These are phyloP conservation scores for Botrytis squamosa DNA, from an alignment of 2,329 filamentous ascomycete genomes.

Conservation along the genomic window DNA sequence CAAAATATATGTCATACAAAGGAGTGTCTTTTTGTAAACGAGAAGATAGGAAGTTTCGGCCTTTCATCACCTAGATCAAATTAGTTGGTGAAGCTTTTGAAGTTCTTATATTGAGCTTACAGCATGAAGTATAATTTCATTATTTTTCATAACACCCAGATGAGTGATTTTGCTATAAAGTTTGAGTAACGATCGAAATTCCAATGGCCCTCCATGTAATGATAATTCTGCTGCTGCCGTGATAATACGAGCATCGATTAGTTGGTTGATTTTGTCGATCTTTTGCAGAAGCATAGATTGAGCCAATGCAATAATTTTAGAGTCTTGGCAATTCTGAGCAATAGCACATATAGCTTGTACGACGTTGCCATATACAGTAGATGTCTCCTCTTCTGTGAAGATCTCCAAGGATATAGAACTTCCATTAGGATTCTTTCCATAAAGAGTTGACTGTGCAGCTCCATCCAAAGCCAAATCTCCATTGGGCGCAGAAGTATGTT, in stretches of 20 bases:
- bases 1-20: constrained; percentile 79
- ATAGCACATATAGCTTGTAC: constrained; percentile 94
- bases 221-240: constrained; percentile 77
- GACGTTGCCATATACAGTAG: constrained; percentile 78
- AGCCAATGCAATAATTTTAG: constrained; percentile 89
- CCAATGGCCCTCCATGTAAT: constrained; percentile 71
- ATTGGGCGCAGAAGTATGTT: constrained; percentile 44
- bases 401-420: constrained; percentile 78
- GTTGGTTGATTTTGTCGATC: constrained; percentile 75
- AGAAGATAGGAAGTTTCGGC: constrained; percentile 74
- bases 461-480: constrained; percentile 54
- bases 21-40: constrained; percentile 67
- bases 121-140: constrained; percentile 66
- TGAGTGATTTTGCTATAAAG: constrained; percentile 75
- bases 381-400: constrained; percentile 74
- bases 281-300: constrained; percentile 98
- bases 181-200: constrained; percentile 84
- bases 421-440: constrained; percentile 61
- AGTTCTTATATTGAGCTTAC: constrained; percentile 48
- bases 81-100: constrained; percentile 16
- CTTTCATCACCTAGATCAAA: constrained; percentile 62
- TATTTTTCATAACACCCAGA: constrained; percentile 68
- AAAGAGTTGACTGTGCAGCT: constrained; percentile 48
- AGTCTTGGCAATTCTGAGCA: constrained; percentile 75
- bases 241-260: constrained; percentile 83